Evolutionary conservation across 1,284 basidiomycete species (phyloP), one percentile per base, ranked within the genome.

Genomic region (Neolentinus lepideus): DNA sequence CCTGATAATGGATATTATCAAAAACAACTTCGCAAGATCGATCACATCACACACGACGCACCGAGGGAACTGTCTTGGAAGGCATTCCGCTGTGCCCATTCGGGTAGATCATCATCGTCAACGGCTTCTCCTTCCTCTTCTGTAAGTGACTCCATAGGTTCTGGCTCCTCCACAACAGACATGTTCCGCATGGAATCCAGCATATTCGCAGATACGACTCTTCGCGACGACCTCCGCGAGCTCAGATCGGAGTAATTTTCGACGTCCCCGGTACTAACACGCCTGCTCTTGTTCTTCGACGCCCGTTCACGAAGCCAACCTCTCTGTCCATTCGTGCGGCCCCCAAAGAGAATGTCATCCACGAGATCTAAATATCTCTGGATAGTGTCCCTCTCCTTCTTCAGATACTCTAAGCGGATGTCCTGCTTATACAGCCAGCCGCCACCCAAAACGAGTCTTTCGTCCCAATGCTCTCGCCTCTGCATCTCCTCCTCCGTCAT

Each of bases 361-460:
- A 92, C 90, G 2, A 82, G 74, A 62, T 88, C 81, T 55, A 92
- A 66, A 65, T 91, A 93, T 48, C 69, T 65, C 48, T 67, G 66
- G 2, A 93, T 79, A 1, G 79, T 73, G 1, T 69, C 68, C 56
- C 77, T 70, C 66, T 92, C 89, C 62, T 76, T 77, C 54, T 51
- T 64, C 50, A 93, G 68, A 29, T 84, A 76, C 16, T 68, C 69
- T 16, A 87, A 69, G 35, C 63, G 72, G 52, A 92, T 63, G 60
- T 89, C 85, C 60, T 82, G 80, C 54, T 70, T 76, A 64, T 94
- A 94, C 47, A 92, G 66, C 85, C 88, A 92, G 2, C 90, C 91
- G 19, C 83, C 83, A 24, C 85, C 84, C 3, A 90, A 71, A 0
- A 90, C 84, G 3, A 92, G 76, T 21, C 82, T 75, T 63, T 91